Conservation (phyloP, 2,329 filamentous ascomycete species). For the Knufia petricola region DNA sequence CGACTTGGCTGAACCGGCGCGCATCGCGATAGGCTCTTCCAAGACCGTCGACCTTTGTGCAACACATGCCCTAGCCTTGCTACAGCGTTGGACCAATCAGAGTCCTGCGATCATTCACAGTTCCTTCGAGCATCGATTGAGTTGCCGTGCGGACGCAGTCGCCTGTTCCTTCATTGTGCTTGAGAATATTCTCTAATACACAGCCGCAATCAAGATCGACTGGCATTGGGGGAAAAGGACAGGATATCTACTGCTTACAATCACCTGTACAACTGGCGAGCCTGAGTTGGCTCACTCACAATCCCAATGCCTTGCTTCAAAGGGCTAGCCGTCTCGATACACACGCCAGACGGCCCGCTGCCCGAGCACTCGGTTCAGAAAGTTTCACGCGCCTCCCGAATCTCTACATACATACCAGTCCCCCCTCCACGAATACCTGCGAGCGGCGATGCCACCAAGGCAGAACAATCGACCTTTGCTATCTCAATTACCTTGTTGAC, state of each 20-base stretch:
- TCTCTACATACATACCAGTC: constrained; percentile 95
- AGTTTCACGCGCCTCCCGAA: constrained; percentile 79
- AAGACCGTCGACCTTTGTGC: too few relatives aligned
- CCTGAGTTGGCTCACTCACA: not conserved
- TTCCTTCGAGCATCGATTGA: too few relatives aligned
- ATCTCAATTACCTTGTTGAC: constrained; percentile 96
- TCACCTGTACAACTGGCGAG: not conserved
- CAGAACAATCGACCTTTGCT: constrained; percentile 90
- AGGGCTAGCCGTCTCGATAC: constrained; percentile 95
- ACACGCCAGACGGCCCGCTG: constrained; percentile 69
- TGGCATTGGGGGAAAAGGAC: too few relatives aligned
- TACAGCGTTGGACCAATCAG: too few relatives aligned
- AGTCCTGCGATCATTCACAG: too few relatives aligned
- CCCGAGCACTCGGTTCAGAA: constrained; percentile 92
- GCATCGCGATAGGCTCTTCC: not conserved
- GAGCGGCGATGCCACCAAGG: constrained; percentile 58
- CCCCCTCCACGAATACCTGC: constrained; percentile 69
- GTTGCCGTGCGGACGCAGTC: too few relatives aligned
- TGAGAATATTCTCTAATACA: not conserved
- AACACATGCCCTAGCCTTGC: too few relatives aligned
- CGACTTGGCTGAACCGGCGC: not conserved
- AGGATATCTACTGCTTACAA: not conserved
- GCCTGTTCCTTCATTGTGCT: not conserved
- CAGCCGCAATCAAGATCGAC: too few relatives aligned
- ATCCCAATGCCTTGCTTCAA: constrained; percentile 88